Evolutionary conservation across 2,329 filamentous ascomycete species (phyloP).

Genomic region (Aspergillus proliferans): DNA sequence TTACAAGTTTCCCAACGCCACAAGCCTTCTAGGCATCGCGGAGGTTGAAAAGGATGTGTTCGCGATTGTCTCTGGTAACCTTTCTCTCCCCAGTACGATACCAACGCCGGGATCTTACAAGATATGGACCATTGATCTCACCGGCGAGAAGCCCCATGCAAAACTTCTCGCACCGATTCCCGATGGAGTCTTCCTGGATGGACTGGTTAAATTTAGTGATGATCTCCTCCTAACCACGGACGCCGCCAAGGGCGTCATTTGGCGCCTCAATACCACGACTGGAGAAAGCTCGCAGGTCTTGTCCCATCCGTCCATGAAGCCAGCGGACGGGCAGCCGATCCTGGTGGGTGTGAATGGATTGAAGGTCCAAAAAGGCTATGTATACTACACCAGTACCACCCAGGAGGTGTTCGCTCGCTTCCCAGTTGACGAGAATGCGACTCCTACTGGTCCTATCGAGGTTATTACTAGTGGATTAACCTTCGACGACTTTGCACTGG

Average conservation of each 20-base stretch:
- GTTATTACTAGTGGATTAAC: conserved; percentile 1
- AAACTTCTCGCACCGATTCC: background rate
- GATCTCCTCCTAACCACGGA: conserved; percentile 3
- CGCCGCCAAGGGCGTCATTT: conserved; percentile 6
- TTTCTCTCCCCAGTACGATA: background rate
- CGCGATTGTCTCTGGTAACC: background rate
- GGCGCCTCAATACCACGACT: conserved; percentile 3
- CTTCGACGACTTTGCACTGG: conserved; percentile 3
- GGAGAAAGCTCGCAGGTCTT: conserved; percentile 1
- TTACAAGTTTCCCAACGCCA: conserved; percentile 4
- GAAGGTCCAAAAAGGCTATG: background rate
- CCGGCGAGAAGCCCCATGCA: background rate
- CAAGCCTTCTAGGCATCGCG: conserved; percentile 1
- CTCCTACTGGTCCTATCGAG: conserved; percentile 1
- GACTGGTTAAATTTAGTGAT: conserved; percentile 2
- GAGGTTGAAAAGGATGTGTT: background rate
- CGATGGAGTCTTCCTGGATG: conserved; percentile 1
- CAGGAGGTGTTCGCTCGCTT: conserved; percentile 2
- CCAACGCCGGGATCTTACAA: background rate
- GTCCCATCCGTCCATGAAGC: conserved; percentile 1
- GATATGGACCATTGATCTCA: conserved; percentile 3
- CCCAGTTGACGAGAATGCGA: background rate
- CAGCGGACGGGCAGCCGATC: background rate
- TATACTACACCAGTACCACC: conserved; percentile 6
- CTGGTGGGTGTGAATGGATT: conserved; percentile 6